These are phyloP conservation scores for Pseudogymnoascus sp. DNA, from an alignment of 2,329 filamentous ascomycete species.

Conservation along the genomic window DNA sequence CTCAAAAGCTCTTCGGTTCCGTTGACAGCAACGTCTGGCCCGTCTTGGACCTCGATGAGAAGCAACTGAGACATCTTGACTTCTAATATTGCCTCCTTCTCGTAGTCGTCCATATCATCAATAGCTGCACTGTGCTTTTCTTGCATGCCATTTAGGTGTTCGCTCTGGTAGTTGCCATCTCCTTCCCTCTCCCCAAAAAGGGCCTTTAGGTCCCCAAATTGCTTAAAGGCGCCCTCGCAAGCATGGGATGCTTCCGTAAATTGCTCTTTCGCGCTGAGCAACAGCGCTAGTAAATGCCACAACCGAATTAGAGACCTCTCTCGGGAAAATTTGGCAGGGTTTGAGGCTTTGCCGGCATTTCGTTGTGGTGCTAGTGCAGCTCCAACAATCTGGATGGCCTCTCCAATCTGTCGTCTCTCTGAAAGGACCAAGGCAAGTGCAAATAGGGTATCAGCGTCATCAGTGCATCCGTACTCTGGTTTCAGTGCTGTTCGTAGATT, in stretches of 20 bases:
- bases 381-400: constrained; percentile 77
- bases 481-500: constrained; percentile 67
- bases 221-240: constrained; percentile 86
- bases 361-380: constrained; percentile 53
- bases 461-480: constrained; percentile 54
- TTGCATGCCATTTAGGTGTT: constrained; percentile 48
- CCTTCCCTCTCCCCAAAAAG: constrained; percentile 58
- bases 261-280: constrained; percentile 81
- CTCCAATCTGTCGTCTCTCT: constrained; percentile 71
- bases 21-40: constrained; percentile 78
- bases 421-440: constrained; percentile 78
- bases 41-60: constrained; percentile 74
- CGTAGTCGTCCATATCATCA: constrained; percentile 72
- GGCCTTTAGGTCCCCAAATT: constrained; percentile 65
- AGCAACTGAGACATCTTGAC: constrained; percentile 92
- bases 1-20: constrained; percentile 76
- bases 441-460: constrained; percentile 71
- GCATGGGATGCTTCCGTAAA: constrained; percentile 71
- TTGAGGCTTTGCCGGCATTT: constrained; percentile 37
- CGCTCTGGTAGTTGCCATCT: constrained; percentile 47
- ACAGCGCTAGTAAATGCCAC: constrained; percentile 83
- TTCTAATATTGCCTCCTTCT: constrained; percentile 83
- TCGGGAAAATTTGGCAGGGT: constrained; percentile 30
- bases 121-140: constrained; percentile 39
- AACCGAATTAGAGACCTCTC: constrained; percentile 65